phyloP scores from a whole-genome alignment of 176 grass and related monocot species.

The Paspalum notatum region DNA sequence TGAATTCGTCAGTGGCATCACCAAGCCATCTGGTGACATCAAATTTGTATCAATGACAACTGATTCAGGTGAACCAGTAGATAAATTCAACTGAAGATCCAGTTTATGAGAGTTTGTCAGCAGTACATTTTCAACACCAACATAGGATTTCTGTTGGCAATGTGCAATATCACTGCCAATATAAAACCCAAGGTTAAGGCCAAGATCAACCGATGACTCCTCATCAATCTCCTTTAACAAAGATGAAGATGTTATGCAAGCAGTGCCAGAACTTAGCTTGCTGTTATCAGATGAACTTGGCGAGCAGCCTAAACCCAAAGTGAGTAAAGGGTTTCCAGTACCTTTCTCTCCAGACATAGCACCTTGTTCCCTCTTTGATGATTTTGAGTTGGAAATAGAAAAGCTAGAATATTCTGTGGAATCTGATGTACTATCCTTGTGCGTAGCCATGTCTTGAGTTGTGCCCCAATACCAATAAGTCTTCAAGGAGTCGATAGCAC shows the following conservation, averaged over 20 bases:
- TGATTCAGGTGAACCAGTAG: slow-evolving; percentile 67
- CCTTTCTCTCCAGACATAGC: slow-evolving; percentile 43
- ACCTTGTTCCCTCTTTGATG: slow-evolving; percentile 48
- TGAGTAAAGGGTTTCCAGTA: slow-evolving; percentile 48
- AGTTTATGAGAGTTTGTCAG: slow-evolving; percentile 32
- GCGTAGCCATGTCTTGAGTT: slow-evolving; percentile 38
- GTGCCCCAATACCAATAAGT: slow-evolving; percentile 37
- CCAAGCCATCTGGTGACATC: slow-evolving; percentile 33
- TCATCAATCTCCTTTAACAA: slow-evolving; percentile 74
- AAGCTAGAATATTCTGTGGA: slow-evolving; percentile 34
- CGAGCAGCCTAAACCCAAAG: slow-evolving; percentile 60
- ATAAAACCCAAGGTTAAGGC: slow-evolving; percentile 65
- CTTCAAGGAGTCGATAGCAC: slow-evolving; percentile 33
- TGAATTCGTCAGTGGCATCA: slow-evolving; percentile 22
- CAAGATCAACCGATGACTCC: slow-evolving; percentile 62
- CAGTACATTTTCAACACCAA: slow-evolving; percentile 25
- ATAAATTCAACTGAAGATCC: slow-evolving; percentile 81
- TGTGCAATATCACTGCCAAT: slow-evolving; percentile 44
- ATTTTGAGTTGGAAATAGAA: slow-evolving; percentile 40
- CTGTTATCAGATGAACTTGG: slow-evolving; percentile 66
- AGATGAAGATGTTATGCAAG: slow-evolving; percentile 53
- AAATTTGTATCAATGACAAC: slow-evolving; percentile 45
- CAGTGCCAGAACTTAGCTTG: slow-evolving; percentile 73
- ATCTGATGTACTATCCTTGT: slow-evolving; percentile 43
- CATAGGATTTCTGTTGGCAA: slow-evolving; percentile 49